A percentile compares a stretch with the other conserved stretches of the same genome.
phyloP scores from a whole-genome alignment of 768 basidiomycete genomes.

The Flagelloscypha sp. region DNA sequence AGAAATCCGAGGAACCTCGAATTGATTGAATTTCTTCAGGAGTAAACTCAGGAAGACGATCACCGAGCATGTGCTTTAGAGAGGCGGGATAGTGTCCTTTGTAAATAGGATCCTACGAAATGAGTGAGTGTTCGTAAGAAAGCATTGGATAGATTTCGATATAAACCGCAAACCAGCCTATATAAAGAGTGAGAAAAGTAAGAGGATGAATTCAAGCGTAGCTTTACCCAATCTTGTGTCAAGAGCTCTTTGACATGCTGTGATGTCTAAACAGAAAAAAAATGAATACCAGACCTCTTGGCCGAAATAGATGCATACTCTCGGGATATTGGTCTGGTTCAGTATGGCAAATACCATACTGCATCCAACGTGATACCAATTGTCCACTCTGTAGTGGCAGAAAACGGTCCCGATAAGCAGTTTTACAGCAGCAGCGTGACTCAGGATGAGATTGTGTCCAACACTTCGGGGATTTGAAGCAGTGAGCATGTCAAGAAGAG shows the following conservation, averaged over 20 bases:
- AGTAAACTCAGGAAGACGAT: constrained; percentile 52
- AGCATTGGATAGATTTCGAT: constrained; percentile 8
- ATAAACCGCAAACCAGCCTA: constrained; percentile 27
- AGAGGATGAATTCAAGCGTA: no score
- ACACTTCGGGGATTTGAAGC: no score
- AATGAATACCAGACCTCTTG: constrained; percentile 3
- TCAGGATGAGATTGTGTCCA: constrained; percentile 57
- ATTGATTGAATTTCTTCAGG: constrained; percentile 48
- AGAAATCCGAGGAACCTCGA: constrained; percentile 61
- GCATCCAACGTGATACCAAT: constrained; percentile 80
- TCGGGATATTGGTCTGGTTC: constrained; percentile 55
- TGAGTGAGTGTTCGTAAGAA: constrained; percentile 7
- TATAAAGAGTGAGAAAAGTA: constrained; percentile 1
- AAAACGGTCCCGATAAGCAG: constrained; percentile 60
- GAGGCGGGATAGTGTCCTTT: constrained; percentile 59
- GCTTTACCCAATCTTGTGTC: constrained; percentile 61
- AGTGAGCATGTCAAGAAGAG: neutral
- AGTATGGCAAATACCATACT: constrained; percentile 70
- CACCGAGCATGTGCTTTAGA: constrained; percentile 47
- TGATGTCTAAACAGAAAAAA: constrained; percentile 55
- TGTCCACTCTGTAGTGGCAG: constrained; percentile 50
- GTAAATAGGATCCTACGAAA: constrained; percentile 54
- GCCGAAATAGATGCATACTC: constrained; percentile 36
- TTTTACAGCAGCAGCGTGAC: constrained; percentile 62
- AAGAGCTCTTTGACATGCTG: constrained; percentile 62